Conservation (phyloP, 2,329 filamentous ascomycete genomes). For the Pyrenophora seminiperda region DNA sequence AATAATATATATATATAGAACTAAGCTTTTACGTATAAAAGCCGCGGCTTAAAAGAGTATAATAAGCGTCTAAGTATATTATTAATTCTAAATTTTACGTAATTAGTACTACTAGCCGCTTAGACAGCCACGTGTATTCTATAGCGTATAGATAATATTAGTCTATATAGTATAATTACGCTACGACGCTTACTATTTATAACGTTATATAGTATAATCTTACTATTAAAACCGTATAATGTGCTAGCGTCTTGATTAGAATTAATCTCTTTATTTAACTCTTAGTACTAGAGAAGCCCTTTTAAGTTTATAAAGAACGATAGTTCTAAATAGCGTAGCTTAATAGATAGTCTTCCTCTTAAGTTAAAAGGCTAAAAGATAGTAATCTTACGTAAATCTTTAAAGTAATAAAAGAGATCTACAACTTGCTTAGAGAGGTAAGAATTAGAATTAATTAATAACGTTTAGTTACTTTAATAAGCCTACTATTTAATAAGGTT, state of each 20-base stretch:
- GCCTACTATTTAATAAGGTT: constrained; percentile 39
- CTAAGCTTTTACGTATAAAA: constrained; percentile 63
- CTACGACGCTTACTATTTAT: constrained; percentile 50
- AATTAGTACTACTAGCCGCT: constrained; percentile 36
- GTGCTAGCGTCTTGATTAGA: constrained; percentile 63
- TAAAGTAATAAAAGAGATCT: constrained; percentile 57
- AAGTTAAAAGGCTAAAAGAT: constrained; percentile 52
- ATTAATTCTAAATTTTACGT: constrained; percentile 60
- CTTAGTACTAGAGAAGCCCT: constrained; percentile 52
- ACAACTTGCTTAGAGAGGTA: constrained; percentile 48
- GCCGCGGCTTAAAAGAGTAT: constrained; percentile 59
- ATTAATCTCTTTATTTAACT: constrained; percentile 57
- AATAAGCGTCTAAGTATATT: constrained; percentile 58
- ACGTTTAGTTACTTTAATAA: constrained; percentile 25
- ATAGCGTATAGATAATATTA: constrained; percentile 31
- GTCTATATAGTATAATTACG: constrained; percentile 59
- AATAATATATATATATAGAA: constrained; percentile 61
- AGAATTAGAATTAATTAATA: constrained; percentile 57
- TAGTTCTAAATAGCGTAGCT: constrained; percentile 58
- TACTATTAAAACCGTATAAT: constrained; percentile 62
- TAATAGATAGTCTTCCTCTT: constrained; percentile 48
- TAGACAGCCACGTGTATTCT: constrained; percentile 52
- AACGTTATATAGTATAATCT: constrained; percentile 58
- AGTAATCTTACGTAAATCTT: constrained; percentile 49
- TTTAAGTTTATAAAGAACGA: constrained; percentile 56